Conservation (phyloP, 352 stramenopile genomes). For the Blastocystis sp. region DNA sequence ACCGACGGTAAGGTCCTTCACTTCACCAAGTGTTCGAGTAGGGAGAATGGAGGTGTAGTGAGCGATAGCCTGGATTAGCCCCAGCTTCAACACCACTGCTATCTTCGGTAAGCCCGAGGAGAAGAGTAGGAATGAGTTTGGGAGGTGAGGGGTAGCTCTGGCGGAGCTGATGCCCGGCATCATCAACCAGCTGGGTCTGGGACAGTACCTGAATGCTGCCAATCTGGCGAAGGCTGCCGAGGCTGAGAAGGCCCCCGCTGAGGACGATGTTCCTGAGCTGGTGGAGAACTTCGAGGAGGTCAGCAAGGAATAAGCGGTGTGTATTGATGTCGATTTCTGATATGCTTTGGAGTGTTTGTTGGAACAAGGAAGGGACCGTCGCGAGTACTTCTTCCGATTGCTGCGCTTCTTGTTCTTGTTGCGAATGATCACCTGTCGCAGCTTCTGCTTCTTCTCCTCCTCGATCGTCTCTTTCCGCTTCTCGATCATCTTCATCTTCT, state of each 20-base stretch:
- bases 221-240: constrained; percentile 75
- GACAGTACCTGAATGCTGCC: constrained; percentile 87
- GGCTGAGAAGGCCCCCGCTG: constrained; percentile 74
- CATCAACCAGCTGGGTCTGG: constrained; percentile 91
- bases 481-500: constrained; percentile 56
- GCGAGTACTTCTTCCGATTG: constrained; percentile 52
- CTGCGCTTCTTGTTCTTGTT: constrained; percentile 57
- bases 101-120: constrained; percentile 72
- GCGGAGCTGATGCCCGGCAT: constrained; percentile 76
- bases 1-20: constrained; percentile 75
- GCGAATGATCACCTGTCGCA: constrained; percentile 31
- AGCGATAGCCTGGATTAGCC: constrained; percentile 66
- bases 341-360: neutral
- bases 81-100: constrained; percentile 73
- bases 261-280: constrained; percentile 90
- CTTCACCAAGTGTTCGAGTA: constrained; percentile 73
- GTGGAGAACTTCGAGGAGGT: constrained; percentile 96
- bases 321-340: neutral
- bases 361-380: neutral
- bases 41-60: constrained; percentile 40
- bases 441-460: constrained; percentile 52
- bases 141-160: neutral
- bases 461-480: constrained; percentile 29
- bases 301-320: constrained; percentile 63
- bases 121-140: neutral